Percentiles rank a stretch among this genome's conserved stretches.
These are phyloP conservation scores for Pleurotus platypus DNA, from an alignment of 768 basidiomycete species.

Conservation along the genomic window DNA sequence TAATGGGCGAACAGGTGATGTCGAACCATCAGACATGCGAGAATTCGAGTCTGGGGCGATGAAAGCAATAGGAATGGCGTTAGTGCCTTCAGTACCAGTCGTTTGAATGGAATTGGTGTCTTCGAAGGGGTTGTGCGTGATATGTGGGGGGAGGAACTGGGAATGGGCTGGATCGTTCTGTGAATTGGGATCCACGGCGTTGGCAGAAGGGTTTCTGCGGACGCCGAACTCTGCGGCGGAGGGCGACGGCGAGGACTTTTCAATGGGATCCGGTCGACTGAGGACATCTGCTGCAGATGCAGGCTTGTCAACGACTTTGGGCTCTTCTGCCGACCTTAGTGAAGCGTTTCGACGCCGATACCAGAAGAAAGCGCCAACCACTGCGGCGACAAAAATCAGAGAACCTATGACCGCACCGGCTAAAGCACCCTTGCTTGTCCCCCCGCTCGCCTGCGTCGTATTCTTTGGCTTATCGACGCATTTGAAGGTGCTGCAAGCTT, in stretches of 20 bases:
- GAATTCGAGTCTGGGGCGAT: conserved; percentile 55
- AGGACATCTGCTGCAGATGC: conserved; percentile 76
- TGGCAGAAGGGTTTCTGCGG: conserved; percentile 45
- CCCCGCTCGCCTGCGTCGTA: conserved; percentile 20
- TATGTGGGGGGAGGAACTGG: conserved; percentile 37
- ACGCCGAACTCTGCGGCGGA: conserved; percentile 29
- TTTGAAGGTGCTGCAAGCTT: conserved; percentile 44
- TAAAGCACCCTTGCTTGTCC: conserved; percentile 64
- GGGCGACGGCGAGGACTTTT: conserved; percentile 42
- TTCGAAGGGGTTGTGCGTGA: conserved; percentile 65
- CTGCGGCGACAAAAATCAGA: conserved; percentile 54
- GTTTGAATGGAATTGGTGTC: conserved; percentile 82
- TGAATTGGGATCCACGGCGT: conserved; percentile 52
- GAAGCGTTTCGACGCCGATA: conserved; percentile 45
- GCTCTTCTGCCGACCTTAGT: conserved; percentile 23
- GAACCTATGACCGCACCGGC: conserved; percentile 71
- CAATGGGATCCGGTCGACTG: conserved; percentile 77
- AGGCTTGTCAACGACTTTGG: conserved; percentile 53
- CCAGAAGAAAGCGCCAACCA: conserved; percentile 51
- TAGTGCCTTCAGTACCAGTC: conserved; percentile 74
- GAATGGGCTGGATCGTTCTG: conserved; percentile 27
- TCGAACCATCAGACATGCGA: conserved; percentile 26
- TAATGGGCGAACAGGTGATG: conserved; percentile 49
- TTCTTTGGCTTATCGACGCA: conserved; percentile 40
- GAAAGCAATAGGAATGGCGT: conserved; percentile 84